Base-by-base conservation (phyloP, 371 early-diverging fungal species). In the Mucor mucedo region DNA sequence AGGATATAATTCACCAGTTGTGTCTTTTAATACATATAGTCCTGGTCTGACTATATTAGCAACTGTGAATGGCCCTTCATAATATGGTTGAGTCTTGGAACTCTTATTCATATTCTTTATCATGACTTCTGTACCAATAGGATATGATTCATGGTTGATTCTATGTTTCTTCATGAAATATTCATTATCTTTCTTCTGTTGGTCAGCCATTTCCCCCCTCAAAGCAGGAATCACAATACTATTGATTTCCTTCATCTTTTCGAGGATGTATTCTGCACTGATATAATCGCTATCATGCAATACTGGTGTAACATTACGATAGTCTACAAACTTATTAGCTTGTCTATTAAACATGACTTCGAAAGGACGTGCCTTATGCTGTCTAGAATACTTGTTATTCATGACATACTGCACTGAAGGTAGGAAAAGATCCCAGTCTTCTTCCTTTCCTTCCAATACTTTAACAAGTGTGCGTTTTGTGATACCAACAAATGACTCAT, bases 341-440 rank as follows among this genome's bases (percentile, higher is more conserved):
- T 33, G 27, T 45, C 57, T 50, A 45, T 58, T 52, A 29, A 64
- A 72, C 54, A 69, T 69, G 11, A 64, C 45, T 7, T 29, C 48
- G 29, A 52, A 62, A 44, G 63, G 55, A 29, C 30, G 38, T 16
- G 32, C 27, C 9, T 50, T 41, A 42, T 62, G 59, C 49, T 61
- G 29, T 49, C 62, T 35, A 5, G 54, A 27, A 44, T 50, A 33
- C 3, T 44, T 8, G 3, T n/a, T 21, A 13, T 60, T 61, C 29
- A 54, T 45, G 14, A 40, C 28, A 39, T 59, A 54, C 2, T 28
- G 27, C 8, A 53, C 32, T n/a, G n/a, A 14, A 28, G 42, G n/a
- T 0, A 65, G 2, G 48, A 54, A 59, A 5, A 65, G 5, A 58
- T 64, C 58, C 64, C 53, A 62, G n/a, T 33, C 30, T 53, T 60